Base-by-base conservation (phyloP, 1,139 yeast genomes). In the Taphrina confusa region DNA sequence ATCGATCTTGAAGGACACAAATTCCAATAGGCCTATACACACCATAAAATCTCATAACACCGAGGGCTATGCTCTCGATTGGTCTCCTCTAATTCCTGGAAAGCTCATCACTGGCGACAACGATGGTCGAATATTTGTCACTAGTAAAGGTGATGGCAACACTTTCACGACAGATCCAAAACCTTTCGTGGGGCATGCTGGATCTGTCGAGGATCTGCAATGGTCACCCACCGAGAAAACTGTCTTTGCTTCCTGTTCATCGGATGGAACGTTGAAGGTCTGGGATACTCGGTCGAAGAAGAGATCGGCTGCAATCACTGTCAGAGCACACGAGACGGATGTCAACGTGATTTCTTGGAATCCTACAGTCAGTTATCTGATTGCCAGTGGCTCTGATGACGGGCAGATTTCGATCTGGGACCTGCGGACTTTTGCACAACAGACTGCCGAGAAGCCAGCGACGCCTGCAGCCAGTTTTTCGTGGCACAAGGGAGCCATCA, bases 361-460 rank as follows among this genome's bases (percentile, higher is more conserved):
- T 75, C 81, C 81, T 63, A 87, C 87, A 70, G 86, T 91, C 66
- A 85, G 85, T 70, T 88, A 90, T 69, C 77, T 92, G 69, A 78
- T 92, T 64, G 97, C 97, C 0, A 84, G 94, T 56, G 99, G 99
- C 66, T 96, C 92, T 70, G 99, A 92, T 72, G 96, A 90, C 72
- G 99, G 99, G 64, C 76, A 84, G 31, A 92, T 97, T 96, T 90
- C 95, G 59, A 94, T 92, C 44, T 92, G 99, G 98, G 99, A 92
- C 76, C 79, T 92, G 74, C 85, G 98, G 72, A 86, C 82, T 68
- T 90, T 94, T 75, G 20, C 47, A 64, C 71, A 31, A 75, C 80
- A 23, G 46, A 34, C 55, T n/a, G 51, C 40, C n/a, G 46, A 27
- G 31, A 11, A 25, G 12, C 58, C 58, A 1, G 87, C 90, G 9